Percentiles rank a stretch among this genome's conserved stretches.
Conservation (phyloP, 805 yeast genomes). For the Nakazawaea pomicola region DNA sequence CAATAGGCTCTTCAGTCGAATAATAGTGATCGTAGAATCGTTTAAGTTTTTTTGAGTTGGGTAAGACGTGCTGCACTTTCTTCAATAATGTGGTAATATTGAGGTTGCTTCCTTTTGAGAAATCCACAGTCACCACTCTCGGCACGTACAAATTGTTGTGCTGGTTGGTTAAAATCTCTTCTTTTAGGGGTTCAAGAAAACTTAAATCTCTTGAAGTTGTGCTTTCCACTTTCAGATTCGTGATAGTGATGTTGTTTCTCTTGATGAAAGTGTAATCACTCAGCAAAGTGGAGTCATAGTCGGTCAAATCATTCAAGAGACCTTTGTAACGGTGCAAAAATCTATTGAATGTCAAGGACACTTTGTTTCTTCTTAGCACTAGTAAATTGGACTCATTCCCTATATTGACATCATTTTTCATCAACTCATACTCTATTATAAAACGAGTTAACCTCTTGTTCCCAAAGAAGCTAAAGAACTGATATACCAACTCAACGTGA, state of each 20-base stretch:
- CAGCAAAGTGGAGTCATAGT: not conserved
- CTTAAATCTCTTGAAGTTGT: constrained; percentile 15
- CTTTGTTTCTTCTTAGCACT: constrained; percentile 6
- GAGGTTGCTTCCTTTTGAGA: constrained; percentile 12
- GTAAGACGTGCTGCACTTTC: constrained; percentile 22
- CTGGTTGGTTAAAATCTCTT: constrained; percentile 26
- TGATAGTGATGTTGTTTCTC: constrained; percentile 7
- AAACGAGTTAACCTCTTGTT: constrained; percentile 46
- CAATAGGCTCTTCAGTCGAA: not conserved
- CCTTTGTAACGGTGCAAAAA: constrained; percentile 4
- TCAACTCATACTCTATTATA: constrained; percentile 54
- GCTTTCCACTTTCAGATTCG: not conserved
- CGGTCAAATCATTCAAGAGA: constrained; percentile 2
- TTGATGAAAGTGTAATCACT: constrained; percentile 4
- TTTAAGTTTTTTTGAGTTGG: constrained; percentile 33
- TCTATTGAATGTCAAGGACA: constrained; percentile 1
- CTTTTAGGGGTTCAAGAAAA: constrained; percentile 29
- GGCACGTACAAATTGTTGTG: constrained; percentile 18
- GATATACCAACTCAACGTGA: constrained; percentile 43
- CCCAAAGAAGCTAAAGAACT: constrained; percentile 46
- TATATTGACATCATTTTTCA: constrained; percentile 30
- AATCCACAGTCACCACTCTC: constrained; percentile 13
- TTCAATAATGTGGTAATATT: constrained; percentile 14
- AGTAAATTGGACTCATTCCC: constrained; percentile 11
- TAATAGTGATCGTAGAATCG: no score